Conservation (phyloP, 73 alveolate genomes). For the Paramecium caudatum region DNA sequence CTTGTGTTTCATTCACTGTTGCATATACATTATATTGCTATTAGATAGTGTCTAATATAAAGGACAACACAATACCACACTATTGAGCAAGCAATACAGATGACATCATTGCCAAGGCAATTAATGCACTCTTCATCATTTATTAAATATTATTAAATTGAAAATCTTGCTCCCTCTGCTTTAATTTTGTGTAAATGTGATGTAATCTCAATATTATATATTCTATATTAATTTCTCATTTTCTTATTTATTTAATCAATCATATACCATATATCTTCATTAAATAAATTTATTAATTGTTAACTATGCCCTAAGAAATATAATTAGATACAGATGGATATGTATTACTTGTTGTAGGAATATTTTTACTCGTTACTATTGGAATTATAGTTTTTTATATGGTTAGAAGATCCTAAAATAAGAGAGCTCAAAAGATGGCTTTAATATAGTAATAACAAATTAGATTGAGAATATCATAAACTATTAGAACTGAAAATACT, state of each 20-base stretch:
- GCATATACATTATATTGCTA: constrained; percentile 38
- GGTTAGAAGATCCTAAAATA: constrained; percentile 9
- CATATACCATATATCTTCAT: too few relatives aligned
- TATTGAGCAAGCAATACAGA: background rate
- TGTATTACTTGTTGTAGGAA: too few relatives aligned
- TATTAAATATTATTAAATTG: background rate
- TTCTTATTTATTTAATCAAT: too few relatives aligned
- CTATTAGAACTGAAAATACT: background rate
- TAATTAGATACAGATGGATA: too few relatives aligned
- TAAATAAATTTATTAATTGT: too few relatives aligned
- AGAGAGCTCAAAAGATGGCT: background rate
- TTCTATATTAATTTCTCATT: background rate
- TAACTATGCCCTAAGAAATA: too few relatives aligned
- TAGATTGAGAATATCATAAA: background rate
- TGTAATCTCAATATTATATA: background rate
- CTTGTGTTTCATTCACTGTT: background rate
- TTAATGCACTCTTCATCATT: constrained; percentile 26
- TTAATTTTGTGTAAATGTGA: background rate
- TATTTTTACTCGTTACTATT: too few relatives aligned
- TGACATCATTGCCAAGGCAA: constrained; percentile 14
- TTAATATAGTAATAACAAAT: background rate
- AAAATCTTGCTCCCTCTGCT: background rate
- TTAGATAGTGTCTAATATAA: background rate
- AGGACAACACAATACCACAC: background rate
- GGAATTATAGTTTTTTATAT: background rate